Evolutionary conservation across 495 filamentous ascomycete genomes (phyloP).

Genomic region (Mycothermus thermophilus): DNA sequence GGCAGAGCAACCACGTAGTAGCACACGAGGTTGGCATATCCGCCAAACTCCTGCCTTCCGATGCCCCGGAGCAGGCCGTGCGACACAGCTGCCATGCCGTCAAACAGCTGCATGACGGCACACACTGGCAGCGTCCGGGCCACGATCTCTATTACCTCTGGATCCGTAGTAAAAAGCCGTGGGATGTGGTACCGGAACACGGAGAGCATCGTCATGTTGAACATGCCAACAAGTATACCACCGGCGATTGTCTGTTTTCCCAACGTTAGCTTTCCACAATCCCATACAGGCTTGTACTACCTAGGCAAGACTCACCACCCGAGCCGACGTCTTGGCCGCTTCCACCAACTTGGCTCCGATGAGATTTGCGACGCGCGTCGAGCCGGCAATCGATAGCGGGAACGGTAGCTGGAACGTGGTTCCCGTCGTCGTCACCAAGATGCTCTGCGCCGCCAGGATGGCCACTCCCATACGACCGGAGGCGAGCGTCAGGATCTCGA

Average conservation of each 20-base stretch:
- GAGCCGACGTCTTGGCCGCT: constrained; percentile 55
- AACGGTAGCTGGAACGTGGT: constrained; percentile 50
- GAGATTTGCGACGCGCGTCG: constrained; percentile 52
- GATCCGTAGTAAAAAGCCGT: constrained; percentile 64
- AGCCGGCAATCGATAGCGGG: constrained; percentile 45
- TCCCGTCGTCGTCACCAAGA: constrained; percentile 39
- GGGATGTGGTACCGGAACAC: constrained; percentile 54
- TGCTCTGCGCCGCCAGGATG: constrained; percentile 50
- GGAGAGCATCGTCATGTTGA: constrained; percentile 59
- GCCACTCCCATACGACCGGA: constrained; percentile 57
- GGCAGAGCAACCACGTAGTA: constrained; percentile 83
- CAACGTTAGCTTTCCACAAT: neutral
- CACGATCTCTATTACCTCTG: constrained; percentile 63
- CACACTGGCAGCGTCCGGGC: constrained; percentile 60
- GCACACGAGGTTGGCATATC: constrained; percentile 68
- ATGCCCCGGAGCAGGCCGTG: constrained; percentile 76
- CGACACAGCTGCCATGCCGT: constrained; percentile 60
- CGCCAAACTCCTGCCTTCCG: constrained; percentile 75
- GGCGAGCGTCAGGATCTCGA: constrained; percentile 64
- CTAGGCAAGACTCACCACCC: constrained; percentile 37
- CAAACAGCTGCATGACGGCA: constrained; percentile 79
- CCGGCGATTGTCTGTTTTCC: constrained; percentile 39
- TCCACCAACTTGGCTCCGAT: constrained; percentile 54
- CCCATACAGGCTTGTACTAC: neutral
- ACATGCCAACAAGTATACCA: constrained; percentile 53